Base-by-base conservation (phyloP, 805 yeast genomes). In the Metschnikowia reukaufii region DNA sequence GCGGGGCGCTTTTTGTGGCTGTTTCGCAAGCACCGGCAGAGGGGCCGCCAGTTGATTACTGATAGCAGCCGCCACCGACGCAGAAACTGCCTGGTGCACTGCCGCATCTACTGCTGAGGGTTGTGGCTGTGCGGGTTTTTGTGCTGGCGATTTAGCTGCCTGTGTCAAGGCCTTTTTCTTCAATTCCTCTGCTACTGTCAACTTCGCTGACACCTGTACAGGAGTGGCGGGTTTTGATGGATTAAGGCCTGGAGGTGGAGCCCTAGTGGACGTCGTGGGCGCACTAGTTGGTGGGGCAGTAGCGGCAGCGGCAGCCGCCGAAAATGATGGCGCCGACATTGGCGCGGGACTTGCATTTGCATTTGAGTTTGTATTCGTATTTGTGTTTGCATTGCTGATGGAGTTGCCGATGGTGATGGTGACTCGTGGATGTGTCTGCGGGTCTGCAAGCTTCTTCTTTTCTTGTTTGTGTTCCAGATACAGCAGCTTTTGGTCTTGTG, bases 201-300 rank as follows among this genome's bases (percentile, higher is more conserved):
- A 36, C 34, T 41, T 44, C 33, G 31, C 50, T 9, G 44, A 35
- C 30, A 44, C 42, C 21, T 17, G 40, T 27, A 41, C 39, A 2
- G 59, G 59, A 7, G 52, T 55, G 19, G 47, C 36, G 6, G 57
- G 52, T 25, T 55, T 55, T 19, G 51, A 43, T 5, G 51, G 50
- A 36, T 36, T 46, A 36, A 55, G 44, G 6, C 59, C 59, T 2
- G 59, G 59, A 10, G 59, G 59, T 6, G 58, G 58, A 15, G 57
- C 58, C 13, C 55, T 32, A 31, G 35, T 29, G 39, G 45, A 39
- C 15, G 35, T 18, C 2, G 39, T 34, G 8, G 50, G 41, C 3
- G 50, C 47, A 8, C 36, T 16, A 9, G 39, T 20, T 15, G 40
- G 32, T 12, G 40, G 34, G 8, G 29, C 29, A 9, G 37, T 25